Conservation (phyloP, 345 rosid species). For the Laguncularia racemosa region DNA sequence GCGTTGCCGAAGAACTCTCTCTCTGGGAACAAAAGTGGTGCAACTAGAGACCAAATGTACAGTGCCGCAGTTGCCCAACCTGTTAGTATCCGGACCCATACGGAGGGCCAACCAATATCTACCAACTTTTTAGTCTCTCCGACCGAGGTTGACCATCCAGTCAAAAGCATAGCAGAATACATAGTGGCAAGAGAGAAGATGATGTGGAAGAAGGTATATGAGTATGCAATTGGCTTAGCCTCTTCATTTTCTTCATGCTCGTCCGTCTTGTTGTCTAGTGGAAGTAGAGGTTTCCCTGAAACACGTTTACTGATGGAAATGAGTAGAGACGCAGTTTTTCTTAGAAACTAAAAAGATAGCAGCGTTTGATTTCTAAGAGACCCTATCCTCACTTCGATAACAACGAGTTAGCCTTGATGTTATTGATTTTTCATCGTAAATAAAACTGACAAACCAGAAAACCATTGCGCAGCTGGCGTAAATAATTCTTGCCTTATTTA, state of each 20-base stretch:
- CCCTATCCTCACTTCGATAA: too few relatives aligned
- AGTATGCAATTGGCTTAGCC: constrained; percentile 74
- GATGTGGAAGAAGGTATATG: constrained; percentile 94
- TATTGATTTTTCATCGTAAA: too few relatives aligned
- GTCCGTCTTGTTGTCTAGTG: constrained; percentile 57
- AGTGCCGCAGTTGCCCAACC: constrained; percentile 94
- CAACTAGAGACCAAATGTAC: constrained; percentile 80
- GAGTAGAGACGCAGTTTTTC: background rate
- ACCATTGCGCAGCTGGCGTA: too few relatives aligned
- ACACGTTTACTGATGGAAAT: constrained; percentile 11
- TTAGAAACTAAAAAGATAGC: too few relatives aligned
- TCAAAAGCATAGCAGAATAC: constrained; percentile 98
- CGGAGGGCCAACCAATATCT: constrained; percentile 97
- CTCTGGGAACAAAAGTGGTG: constrained; percentile 87
- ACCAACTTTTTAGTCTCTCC: constrained; percentile 92
- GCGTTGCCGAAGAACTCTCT: constrained; percentile 51
- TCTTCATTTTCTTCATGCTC: constrained; percentile 68
- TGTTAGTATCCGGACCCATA: constrained; percentile 77
- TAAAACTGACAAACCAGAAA: too few relatives aligned
- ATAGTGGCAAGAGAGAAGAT: constrained; percentile 96
- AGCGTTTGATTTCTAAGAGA: too few relatives aligned
- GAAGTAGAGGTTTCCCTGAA: constrained; percentile 79
- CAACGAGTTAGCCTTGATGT: too few relatives aligned
- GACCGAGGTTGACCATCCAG: constrained; percentile 97
- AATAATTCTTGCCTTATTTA: too few relatives aligned